Conservation (phyloP, 352 stramenopile genomes). For the Phytophthora sp. region DNA sequence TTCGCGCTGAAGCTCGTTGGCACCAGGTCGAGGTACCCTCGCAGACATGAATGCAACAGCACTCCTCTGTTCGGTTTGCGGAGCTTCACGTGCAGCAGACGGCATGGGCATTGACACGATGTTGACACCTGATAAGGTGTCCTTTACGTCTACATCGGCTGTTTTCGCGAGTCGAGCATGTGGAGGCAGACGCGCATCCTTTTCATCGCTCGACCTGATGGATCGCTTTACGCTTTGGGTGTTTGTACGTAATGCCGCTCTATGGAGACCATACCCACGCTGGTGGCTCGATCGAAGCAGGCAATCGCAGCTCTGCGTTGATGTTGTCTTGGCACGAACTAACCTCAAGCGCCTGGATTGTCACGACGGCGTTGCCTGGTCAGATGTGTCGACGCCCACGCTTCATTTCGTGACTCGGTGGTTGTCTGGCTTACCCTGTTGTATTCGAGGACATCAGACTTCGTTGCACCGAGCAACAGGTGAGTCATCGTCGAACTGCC, state of each 20-base stretch:
- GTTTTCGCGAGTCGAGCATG: constrained; percentile 12
- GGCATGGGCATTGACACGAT: constrained; percentile 6
- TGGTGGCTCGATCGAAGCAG: neutral
- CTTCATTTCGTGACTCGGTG: too few relatives aligned
- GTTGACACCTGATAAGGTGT: constrained; percentile 8
- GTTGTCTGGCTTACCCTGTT: too few relatives aligned
- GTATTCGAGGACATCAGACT: too few relatives aligned
- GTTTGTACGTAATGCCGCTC: constrained; percentile 2
- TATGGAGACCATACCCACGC: constrained; percentile 17
- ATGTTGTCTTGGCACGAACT: neutral
- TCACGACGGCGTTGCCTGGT: neutral
- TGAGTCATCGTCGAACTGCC: too few relatives aligned
- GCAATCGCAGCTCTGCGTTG: constrained; percentile 1
- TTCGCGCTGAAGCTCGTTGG: neutral
- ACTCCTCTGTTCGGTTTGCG: constrained; percentile 1
- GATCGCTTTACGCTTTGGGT: constrained; percentile 11
- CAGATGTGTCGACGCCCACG: too few relatives aligned
- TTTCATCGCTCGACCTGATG: constrained; percentile 18
- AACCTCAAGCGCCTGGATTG: neutral
- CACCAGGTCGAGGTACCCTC: neutral
- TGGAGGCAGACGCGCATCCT: constrained; percentile 15
- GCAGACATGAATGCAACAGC: neutral
- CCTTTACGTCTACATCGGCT: constrained; percentile 23
- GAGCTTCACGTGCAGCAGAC: too few relatives aligned
- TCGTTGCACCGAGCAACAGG: too few relatives aligned